Conservation (phyloP, 768 basidiomycete species). For the Russula vinacea region DNA sequence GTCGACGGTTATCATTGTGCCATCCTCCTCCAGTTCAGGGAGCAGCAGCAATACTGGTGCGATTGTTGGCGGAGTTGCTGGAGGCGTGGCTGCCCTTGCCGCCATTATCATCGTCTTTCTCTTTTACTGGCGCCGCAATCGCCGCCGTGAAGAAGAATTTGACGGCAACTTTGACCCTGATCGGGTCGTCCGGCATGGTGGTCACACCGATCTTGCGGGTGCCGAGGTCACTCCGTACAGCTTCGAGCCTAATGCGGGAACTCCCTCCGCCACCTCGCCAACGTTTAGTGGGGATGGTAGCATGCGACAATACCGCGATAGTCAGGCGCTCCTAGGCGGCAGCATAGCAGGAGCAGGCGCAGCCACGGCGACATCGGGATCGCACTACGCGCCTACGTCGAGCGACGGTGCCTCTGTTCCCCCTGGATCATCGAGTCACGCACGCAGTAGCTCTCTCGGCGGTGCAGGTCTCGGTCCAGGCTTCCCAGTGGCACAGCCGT, state of each 20-base stretch:
- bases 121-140: slow-evolving; percentile 35
- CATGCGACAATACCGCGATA: slow-evolving; percentile 35
- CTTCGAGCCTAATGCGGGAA: slow-evolving; percentile 31
- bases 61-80: slow-evolving; percentile 36
- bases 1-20: slow-evolving; percentile 31
- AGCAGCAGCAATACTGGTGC: slow-evolving; percentile 30
- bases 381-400: slow-evolving; percentile 27
- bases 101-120: slow-evolving; percentile 33
- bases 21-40: slow-evolving; percentile 24
- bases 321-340: slow-evolving; percentile 31
- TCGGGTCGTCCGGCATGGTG: slow-evolving; percentile 38
- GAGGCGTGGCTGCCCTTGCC: slow-evolving; percentile 32
- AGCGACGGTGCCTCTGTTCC: slow-evolving; percentile 9
- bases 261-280: slow-evolving; percentile 25
- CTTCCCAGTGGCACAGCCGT: slow-evolving; percentile 19
- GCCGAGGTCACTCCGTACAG: slow-evolving; percentile 28
- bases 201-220: slow-evolving; percentile 27
- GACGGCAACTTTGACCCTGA: slow-evolving; percentile 53
- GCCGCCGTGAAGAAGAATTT: slow-evolving; percentile 43
- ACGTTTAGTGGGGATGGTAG: slow-evolving; percentile 16
- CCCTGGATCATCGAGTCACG: not conserved
- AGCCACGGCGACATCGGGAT: slow-evolving; percentile 28
- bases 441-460: not conserved
- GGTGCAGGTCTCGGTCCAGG: not conserved
- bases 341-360: slow-evolving; percentile 27